Percentiles rank a stretch among this genome's conserved stretches.
Evolutionary conservation across 768 basidiomycete species (phyloP).

Genomic region (Mycena latifolia): DNA sequence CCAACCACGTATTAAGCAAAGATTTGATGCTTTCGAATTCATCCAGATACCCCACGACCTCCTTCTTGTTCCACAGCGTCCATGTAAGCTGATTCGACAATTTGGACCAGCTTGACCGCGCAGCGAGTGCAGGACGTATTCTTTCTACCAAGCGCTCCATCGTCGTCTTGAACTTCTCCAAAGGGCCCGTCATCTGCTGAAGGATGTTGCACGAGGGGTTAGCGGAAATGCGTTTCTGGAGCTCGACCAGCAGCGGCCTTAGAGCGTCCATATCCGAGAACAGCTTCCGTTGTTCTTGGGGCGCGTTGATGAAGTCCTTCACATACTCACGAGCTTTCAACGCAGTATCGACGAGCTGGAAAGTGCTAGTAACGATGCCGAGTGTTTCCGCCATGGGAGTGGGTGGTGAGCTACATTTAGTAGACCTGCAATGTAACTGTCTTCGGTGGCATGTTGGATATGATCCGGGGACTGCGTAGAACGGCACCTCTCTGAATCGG

Average conservation of each 20-base stretch:
- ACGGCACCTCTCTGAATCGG: too few relatives aligned
- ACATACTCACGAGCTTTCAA: neutral
- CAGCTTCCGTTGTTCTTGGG: neutral
- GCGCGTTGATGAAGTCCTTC: neutral
- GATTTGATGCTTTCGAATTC: neutral
- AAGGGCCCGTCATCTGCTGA: neutral
- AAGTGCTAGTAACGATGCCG: neutral
- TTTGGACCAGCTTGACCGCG: neutral
- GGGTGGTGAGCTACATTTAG: too few relatives aligned
- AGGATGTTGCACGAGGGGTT: neutral
- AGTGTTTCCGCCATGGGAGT: neutral
- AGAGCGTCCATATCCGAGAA: neutral
- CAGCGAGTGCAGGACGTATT: neutral
- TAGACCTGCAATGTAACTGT: too few relatives aligned
- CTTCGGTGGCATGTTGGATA: too few relatives aligned
- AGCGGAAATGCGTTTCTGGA: neutral
- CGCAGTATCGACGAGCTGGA: slow-evolving; percentile 6
- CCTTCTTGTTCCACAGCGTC: too few relatives aligned
- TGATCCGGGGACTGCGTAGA: too few relatives aligned
- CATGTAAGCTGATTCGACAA: neutral
- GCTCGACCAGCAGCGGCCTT: neutral
- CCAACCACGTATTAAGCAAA: neutral
- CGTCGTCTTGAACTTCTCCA: neutral
- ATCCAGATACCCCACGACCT: neutral
- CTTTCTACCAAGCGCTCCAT: neutral